phyloP scores from a whole-genome alignment of 345 rosid genomes.

The Lepidium didymum region DNA sequence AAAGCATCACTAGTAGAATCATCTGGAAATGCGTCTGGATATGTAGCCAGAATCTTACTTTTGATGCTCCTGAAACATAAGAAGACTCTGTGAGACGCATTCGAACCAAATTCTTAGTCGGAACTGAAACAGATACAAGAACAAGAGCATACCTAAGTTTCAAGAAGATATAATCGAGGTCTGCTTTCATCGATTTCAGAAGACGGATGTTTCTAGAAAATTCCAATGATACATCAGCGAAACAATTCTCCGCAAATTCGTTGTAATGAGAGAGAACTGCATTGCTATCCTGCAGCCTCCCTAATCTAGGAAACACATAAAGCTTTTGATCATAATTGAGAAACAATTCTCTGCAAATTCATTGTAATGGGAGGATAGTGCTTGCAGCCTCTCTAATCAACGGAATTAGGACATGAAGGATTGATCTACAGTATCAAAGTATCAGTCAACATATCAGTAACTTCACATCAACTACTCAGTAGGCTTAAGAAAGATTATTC shows the following conservation, averaged over 20 bases:
- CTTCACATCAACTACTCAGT: background rate
- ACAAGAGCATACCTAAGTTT: conserved; percentile 56
- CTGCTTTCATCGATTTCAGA: conserved; percentile 71
- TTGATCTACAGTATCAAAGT: background rate
- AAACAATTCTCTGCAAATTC: too few relatives aligned
- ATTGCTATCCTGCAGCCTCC: conserved; percentile 93
- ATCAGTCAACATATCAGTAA: background rate
- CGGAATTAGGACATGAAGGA: too few relatives aligned
- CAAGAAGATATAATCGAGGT: conserved; percentile 84
- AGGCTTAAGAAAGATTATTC: background rate
- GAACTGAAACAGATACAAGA: background rate
- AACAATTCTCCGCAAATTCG: conserved; percentile 77
- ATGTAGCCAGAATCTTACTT: conserved; percentile 56
- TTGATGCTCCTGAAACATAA: conserved; percentile 54
- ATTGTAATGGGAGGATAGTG: too few relatives aligned
- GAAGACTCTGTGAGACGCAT: background rate
- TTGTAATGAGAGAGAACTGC: conserved; percentile 88
- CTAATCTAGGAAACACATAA: conserved; percentile 48
- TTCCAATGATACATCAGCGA: conserved; percentile 63
- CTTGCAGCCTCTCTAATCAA: too few relatives aligned
- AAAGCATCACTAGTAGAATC: conserved; percentile 53
- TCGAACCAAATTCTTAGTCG: background rate
- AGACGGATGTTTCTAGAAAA: conserved; percentile 59
- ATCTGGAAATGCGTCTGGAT: conserved; percentile 91
- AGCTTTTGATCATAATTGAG: background rate